Base-by-base conservation (phyloP, 352 stramenopile genomes). In the Phytophthora megakarya region DNA sequence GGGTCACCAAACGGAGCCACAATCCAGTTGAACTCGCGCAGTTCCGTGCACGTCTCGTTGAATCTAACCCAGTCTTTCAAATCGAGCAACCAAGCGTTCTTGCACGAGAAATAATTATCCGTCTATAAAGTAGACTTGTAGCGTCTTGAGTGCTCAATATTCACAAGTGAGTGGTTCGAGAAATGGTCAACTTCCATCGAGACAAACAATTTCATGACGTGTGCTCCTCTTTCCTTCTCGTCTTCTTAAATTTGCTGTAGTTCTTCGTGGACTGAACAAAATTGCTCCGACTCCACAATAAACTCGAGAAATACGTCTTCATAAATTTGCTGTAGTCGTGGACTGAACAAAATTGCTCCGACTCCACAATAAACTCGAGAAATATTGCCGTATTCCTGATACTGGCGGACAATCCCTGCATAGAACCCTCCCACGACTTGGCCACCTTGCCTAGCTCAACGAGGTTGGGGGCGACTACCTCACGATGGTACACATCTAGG, bases 11-110 rank as follows among this genome's bases (percentile, higher is more conserved):
- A 80, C 0, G 69, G 68, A 26, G 59, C 65, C 11, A 72, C 55
- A 6, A 77, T 53, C 60, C 68, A 80, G 39, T 77, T 47, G 47
- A 78, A 80, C 62, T 73, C 53, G 0, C 47, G 67, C 44, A 75
- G 33, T 6, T 71, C 53, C 10, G 33, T 68, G 26, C 69, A 80
- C 5, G 32, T 45, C 7, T 43, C 38, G 19, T 75, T 75, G 21
- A 78, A 63, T 18, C 8, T 45, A 21, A 72, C 49, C 73, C 73
- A 81, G 19, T 67, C 23, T 13, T 50, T 16, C 3, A 73, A 37
- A 12, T 40, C 48, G 5, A 75, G 16, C 2, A 64, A 22, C 66
- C 67, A 78, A 22, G 44, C 5, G 8, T 76, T 51, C 16, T 42
- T 51, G 37, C 61, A 72, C 13, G 38, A 61, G 22, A 78, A 51